phyloP scores from a whole-genome alignment of 2,329 filamentous ascomycete genomes.

The Colletotrichum cereale region DNA sequence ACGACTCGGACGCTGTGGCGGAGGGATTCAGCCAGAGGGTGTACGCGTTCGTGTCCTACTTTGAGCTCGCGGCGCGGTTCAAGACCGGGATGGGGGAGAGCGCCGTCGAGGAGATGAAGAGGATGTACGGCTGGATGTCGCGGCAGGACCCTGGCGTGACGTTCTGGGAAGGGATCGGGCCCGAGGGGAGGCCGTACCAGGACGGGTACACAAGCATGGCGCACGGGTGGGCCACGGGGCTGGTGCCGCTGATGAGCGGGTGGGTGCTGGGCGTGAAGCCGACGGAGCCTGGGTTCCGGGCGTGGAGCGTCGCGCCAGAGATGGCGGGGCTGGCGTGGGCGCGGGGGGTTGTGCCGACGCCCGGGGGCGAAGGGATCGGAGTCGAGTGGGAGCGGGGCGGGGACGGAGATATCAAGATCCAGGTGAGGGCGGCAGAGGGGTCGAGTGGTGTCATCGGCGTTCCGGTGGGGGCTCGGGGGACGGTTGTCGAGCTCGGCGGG shows the following conservation, averaged over 20 bases:
- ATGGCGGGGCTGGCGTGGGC: constrained; percentile 56
- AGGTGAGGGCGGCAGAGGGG: constrained; percentile 47
- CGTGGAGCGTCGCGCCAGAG: constrained; percentile 56
- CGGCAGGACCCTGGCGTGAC: constrained; percentile 59
- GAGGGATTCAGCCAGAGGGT: constrained; percentile 58
- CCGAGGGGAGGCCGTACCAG: constrained; percentile 57
- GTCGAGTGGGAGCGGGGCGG: constrained; percentile 53
- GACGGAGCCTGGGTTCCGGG: constrained; percentile 56
- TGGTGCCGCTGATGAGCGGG: constrained; percentile 60
- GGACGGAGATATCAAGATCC: constrained; percentile 45
- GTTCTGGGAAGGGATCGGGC: constrained; percentile 65
- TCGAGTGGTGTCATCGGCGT: constrained; percentile 47
- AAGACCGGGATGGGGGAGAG: constrained; percentile 45
- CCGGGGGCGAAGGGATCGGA: constrained; percentile 49
- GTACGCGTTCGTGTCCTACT: constrained; percentile 66
- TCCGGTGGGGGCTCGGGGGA: constrained; percentile 38
- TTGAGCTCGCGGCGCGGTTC: constrained; percentile 65
- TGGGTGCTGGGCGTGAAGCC: constrained; percentile 62
- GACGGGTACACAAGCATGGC: constrained; percentile 61
- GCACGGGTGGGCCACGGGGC: constrained; percentile 65
- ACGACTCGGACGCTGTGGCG: constrained; percentile 57
- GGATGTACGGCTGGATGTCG: constrained; percentile 65
- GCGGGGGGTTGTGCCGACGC: constrained; percentile 57
- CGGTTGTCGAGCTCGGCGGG: constrained; percentile 42
- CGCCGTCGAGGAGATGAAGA: constrained; percentile 59